A percentile compares a stretch with the other conserved stretches of the same genome.
Evolutionary conservation across 2,329 filamentous ascomycete genomes (phyloP).

Genomic region (Alternaria atra): DNA sequence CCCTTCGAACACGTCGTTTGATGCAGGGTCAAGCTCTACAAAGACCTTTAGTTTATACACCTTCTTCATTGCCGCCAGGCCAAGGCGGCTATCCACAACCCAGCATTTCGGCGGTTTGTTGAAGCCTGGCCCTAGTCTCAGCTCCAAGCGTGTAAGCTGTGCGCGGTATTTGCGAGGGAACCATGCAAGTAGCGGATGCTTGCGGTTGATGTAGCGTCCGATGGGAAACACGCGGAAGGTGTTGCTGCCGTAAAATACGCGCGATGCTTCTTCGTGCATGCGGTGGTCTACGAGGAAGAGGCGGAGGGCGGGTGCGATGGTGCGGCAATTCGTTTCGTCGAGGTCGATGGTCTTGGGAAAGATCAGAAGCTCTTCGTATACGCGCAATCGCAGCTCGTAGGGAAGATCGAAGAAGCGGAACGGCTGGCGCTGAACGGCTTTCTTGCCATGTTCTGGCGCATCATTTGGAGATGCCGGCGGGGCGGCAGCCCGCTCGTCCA

Average conservation of each 20-base stretch:
- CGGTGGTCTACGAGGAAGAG: conserved; percentile 70
- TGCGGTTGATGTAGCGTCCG: conserved; percentile 73
- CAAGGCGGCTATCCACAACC: conserved; percentile 71
- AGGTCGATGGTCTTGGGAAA: conserved; percentile 70
- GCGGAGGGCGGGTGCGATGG: conserved; percentile 67
- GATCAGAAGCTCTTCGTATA: conserved; percentile 59
- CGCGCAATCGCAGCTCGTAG: conserved; percentile 61
- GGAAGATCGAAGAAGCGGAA: conserved; percentile 65
- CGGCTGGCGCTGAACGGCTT: conserved; percentile 23
- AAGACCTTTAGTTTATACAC: conserved; percentile 71
- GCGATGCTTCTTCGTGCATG: conserved; percentile 61
- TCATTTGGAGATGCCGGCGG: neutral
- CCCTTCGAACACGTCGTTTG: conserved; percentile 71
- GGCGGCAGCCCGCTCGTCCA: conserved; percentile 16
- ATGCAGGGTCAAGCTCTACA: conserved; percentile 74
- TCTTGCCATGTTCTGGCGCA: conserved; percentile 7
- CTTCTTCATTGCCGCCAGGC: conserved; percentile 68
- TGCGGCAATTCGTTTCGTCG: conserved; percentile 70
- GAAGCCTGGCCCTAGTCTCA: conserved; percentile 78
- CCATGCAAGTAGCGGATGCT: conserved; percentile 74
- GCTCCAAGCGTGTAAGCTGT: conserved; percentile 70
- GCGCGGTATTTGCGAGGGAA: conserved; percentile 68
- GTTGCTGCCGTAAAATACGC: conserved; percentile 61
- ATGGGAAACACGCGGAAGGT: conserved; percentile 64
- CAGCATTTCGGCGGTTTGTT: conserved; percentile 74